phyloP scores from a whole-genome alignment of 139 green algal species.

The Tetraselmis chui region DNA sequence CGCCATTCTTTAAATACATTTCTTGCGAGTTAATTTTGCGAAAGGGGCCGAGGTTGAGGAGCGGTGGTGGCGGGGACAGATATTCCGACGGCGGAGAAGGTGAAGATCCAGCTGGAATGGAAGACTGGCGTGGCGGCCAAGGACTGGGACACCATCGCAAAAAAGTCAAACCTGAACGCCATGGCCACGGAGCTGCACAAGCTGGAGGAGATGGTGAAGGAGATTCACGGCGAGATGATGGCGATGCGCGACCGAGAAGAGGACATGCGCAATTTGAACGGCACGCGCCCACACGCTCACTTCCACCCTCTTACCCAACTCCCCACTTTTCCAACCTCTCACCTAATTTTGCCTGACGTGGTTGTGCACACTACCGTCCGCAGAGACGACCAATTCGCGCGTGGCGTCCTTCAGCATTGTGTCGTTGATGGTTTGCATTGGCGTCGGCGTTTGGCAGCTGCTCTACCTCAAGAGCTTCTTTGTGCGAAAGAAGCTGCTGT shows the following conservation, averaged over 20 bases:
- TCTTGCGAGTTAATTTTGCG: background rate
- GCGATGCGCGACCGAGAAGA: conserved; percentile 65
- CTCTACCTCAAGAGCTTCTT: conserved; percentile 58
- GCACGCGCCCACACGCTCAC: conserved; percentile 19
- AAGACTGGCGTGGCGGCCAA: conserved; percentile 71
- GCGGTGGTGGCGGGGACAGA: conserved; percentile 32
- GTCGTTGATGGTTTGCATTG: conserved; percentile 68
- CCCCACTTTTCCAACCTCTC: background rate
- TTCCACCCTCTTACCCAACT: background rate
- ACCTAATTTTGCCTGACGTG: background rate
- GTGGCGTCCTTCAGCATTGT: conserved; percentile 77
- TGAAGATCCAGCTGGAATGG: conserved; percentile 79
- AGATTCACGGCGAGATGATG: conserved; percentile 77
- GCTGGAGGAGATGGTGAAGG: conserved; percentile 57
- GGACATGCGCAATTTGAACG: conserved; percentile 86
- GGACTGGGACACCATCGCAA: conserved; percentile 85
- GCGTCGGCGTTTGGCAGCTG: conserved; percentile 64
- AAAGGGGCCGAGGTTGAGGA: background rate
- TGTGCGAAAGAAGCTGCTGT: background rate
- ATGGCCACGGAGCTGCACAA: conserved; percentile 67
- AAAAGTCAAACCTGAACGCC: conserved; percentile 87
- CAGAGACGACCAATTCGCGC: conserved; percentile 80
- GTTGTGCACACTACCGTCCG: conserved; percentile 6
- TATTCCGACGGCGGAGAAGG: conserved; percentile 40
- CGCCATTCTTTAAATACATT: background rate